Evolutionary conservation across 495 filamentous ascomycete genomes (phyloP).

Genomic region (Mytilinidion resinicola): DNA sequence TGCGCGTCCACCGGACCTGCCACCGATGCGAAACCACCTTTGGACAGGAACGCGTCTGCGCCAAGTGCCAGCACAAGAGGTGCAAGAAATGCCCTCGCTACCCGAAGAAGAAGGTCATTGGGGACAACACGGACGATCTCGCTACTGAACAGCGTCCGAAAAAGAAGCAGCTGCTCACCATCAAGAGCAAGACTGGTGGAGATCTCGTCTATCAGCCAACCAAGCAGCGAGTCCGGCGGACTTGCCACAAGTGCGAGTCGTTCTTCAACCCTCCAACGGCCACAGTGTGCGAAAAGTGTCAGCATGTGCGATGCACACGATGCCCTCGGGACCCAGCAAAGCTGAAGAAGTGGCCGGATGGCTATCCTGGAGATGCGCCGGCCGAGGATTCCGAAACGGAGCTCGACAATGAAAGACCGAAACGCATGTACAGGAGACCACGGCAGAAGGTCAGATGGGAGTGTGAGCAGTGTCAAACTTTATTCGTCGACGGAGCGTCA

Average conservation of each 20-base stretch:
- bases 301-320: conserved; percentile 69
- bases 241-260: conserved; percentile 68
- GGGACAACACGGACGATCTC: conserved; percentile 44
- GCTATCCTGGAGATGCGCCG: conserved; percentile 63
- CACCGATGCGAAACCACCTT: conserved; percentile 71
- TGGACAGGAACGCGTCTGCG: conserved; percentile 63
- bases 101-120: conserved; percentile 50
- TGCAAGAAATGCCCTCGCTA: conserved; percentile 75
- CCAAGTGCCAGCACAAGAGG: conserved; percentile 64
- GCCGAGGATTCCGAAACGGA: conserved; percentile 3
- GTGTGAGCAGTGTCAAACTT: conserved; percentile 21
- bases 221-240: conserved; percentile 64
- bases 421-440: conserved; percentile 21
- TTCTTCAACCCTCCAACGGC: conserved; percentile 48
- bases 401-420: conserved; percentile 31
- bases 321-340: conserved; percentile 76
- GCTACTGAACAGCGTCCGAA: conserved; percentile 39
- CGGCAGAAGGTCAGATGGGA: conserved; percentile 23
- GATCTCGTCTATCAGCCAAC: conserved; percentile 62
- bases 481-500: conserved; percentile 17
- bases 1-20: conserved; percentile 80
- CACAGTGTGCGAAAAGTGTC: conserved; percentile 55
- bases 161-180: conserved; percentile 15
- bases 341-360: conserved; percentile 66
- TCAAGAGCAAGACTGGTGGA: conserved; percentile 45